phyloP scores from a whole-genome alignment of 805 yeast genomes.

The Candida insectalens region DNA sequence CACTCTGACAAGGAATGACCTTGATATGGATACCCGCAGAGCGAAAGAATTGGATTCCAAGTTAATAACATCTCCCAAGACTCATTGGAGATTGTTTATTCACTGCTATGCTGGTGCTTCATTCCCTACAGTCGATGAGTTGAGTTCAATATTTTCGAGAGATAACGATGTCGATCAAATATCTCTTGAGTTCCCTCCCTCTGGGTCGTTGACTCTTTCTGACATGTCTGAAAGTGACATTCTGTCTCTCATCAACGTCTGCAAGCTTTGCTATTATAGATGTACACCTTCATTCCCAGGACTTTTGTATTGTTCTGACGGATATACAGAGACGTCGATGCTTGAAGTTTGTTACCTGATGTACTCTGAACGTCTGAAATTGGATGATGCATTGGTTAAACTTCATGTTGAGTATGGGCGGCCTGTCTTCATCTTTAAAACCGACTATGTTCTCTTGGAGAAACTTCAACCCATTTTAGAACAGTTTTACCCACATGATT shows the following conservation, averaged over 20 bases:
- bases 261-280: slow-evolving; percentile 52
- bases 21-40: background rate
- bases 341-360: slow-evolving; percentile 61
- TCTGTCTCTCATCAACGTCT: slow-evolving; percentile 52
- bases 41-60: slow-evolving; percentile 17
- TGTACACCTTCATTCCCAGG: slow-evolving; percentile 29
- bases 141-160: slow-evolving; percentile 19
- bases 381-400: slow-evolving; percentile 57
- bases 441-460: slow-evolving; percentile 58
- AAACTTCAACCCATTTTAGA: slow-evolving; percentile 57
- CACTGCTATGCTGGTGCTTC: slow-evolving; percentile 51
- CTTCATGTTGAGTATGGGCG: slow-evolving; percentile 57
- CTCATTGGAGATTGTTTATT: slow-evolving; percentile 45
- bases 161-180: slow-evolving; percentile 13
- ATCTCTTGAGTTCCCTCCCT: slow-evolving; percentile 52
- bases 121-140: slow-evolving; percentile 37
- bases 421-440: slow-evolving; percentile 76
- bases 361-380: slow-evolving; percentile 48
- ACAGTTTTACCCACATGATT: slow-evolving; percentile 43
- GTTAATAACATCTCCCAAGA: slow-evolving; percentile 39
- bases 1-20: slow-evolving; percentile 21
- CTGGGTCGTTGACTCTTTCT: slow-evolving; percentile 76
- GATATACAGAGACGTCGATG: slow-evolving; percentile 86
- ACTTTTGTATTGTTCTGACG: slow-evolving; percentile 75
- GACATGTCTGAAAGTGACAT: slow-evolving; percentile 55